Evolutionary conservation across 345 rosid species (phyloP), one percentile per base, ranked within the genome.

Genomic region (Aquilaria malaccensis): DNA sequence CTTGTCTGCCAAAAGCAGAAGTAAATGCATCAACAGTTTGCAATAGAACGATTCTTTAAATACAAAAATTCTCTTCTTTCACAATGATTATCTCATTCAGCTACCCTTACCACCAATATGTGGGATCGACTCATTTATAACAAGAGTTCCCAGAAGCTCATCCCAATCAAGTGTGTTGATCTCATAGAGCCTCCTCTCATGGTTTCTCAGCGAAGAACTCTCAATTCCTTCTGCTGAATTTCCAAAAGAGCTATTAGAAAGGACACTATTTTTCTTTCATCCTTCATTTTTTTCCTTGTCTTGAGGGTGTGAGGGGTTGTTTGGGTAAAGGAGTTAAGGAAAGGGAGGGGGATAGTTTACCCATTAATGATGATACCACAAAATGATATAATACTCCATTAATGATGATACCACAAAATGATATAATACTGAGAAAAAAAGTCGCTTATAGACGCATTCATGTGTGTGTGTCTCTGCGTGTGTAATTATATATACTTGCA

Each of bases 121-220:
- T 45, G 64, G 65, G 58, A 71, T 56, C n/a, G 64, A 74, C 71
- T 70, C 64, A 59, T 70, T 66, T 58, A 71, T 72, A 74, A 82
- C 84, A 55, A 77, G 81, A 50, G 76, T 60, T 59, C 82, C 80
- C 56, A 89, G 68, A 58, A 87, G 85, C 72, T 94, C 95, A 70
- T 94, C 96, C 99, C 99, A 94, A 60, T 94, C 99, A 69, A 94
- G 95, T 11, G 97, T 94, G 72, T 90, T 94, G 73, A 94, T 73
- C 73, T 94, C 99, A 50, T 81, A 93, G 77, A 94, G 85, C 74
- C 74, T 81, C 78, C 71, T 74, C 70, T 85, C 93, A 70, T 84
- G 85, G 72, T 76, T 81, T 71, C 30, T 68, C 58, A 68, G 84
- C 0, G 81, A 74, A 53, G 54, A 68, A 67, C 47, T 69, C 66